Evolutionary conservation across 345 rosid genomes (phyloP).

Genomic region (Citrus glauca): DNA sequence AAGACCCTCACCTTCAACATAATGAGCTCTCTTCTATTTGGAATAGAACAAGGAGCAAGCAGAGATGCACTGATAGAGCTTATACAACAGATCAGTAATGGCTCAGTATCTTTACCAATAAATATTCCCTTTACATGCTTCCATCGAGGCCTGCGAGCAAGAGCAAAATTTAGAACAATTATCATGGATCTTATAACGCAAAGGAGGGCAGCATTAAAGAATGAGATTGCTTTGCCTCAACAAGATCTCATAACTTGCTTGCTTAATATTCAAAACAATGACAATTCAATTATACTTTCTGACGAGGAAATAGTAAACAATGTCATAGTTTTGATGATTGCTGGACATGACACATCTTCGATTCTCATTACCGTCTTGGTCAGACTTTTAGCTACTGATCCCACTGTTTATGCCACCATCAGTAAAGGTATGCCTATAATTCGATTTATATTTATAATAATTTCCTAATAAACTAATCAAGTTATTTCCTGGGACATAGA

Average conservation of each 20-base stretch:
- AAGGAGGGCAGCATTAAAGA: slow-evolving; percentile 8
- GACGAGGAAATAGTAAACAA: slow-evolving; percentile 26
- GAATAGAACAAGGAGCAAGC: slow-evolving; percentile 24
- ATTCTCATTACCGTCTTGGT: slow-evolving; percentile 22
- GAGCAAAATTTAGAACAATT: neutral
- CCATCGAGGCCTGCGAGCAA: slow-evolving; percentile 10
- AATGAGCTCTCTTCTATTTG: slow-evolving; percentile 24
- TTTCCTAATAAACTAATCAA: neutral
- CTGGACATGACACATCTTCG: slow-evolving; percentile 32
- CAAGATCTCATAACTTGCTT: slow-evolving; percentile 25
- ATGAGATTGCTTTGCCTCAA: neutral
- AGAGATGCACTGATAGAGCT: slow-evolving; percentile 5
- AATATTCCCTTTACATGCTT: slow-evolving; percentile 26
- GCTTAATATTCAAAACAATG: neutral
- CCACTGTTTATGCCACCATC: slow-evolving; percentile 8
- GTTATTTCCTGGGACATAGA: neutral
- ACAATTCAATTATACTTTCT: neutral
- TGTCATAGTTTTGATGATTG: slow-evolving; percentile 6
- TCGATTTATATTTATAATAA: neutral
- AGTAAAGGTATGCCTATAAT: slow-evolving; percentile 11
- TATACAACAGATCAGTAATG: slow-evolving; percentile 19
- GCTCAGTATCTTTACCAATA: slow-evolving; percentile 22
- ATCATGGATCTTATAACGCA: neutral
- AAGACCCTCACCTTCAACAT: slow-evolving; percentile 38
- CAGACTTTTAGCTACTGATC: slow-evolving; percentile 16